A percentile compares a stretch with the other conserved stretches of the same genome.
Conservation (phyloP, 2,329 filamentous ascomycete species). For the Colletotrichum euphorbiae region DNA sequence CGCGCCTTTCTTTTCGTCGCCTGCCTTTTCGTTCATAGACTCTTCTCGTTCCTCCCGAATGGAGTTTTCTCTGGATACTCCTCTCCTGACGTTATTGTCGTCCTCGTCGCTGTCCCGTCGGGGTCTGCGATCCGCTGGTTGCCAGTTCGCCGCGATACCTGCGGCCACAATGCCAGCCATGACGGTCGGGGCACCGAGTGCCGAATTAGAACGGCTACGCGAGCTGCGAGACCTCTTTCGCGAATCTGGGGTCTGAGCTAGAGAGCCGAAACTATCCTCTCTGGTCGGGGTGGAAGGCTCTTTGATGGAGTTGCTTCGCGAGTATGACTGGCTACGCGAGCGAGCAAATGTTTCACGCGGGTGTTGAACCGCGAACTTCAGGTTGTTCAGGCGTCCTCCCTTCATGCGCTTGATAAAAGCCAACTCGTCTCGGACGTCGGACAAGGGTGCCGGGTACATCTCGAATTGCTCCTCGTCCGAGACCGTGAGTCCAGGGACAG, state of each 20-base stretch:
- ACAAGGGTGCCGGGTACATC: constrained; percentile 77
- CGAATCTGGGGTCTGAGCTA: constrained; percentile 67
- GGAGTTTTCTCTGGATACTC: constrained; percentile 32
- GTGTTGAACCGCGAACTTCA: constrained; percentile 82
- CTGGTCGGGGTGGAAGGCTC: constrained; percentile 73
- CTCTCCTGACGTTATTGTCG: constrained; percentile 36
- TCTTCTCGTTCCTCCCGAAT: constrained; percentile 33
- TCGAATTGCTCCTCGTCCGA: constrained; percentile 74
- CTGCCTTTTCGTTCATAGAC: constrained; percentile 23
- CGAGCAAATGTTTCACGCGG: constrained; percentile 76
- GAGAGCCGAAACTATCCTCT: constrained; percentile 63
- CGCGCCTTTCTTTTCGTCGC: constrained; percentile 27
- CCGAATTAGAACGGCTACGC: constrained; percentile 75
- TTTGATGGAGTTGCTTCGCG: constrained; percentile 71
- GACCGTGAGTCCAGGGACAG: constrained; percentile 68
- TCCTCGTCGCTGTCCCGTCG: constrained; percentile 51
- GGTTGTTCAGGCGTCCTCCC: constrained; percentile 83
- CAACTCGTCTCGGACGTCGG: constrained; percentile 83
- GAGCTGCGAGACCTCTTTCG: constrained; percentile 75
- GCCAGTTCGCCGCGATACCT: constrained; percentile 81
- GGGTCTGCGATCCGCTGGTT: constrained; percentile 69
- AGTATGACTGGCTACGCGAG: constrained; percentile 72
- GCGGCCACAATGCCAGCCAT: constrained; percentile 88
- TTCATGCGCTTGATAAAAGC: constrained; percentile 83
- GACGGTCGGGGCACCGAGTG: constrained; percentile 78